phyloP scores from a whole-genome alignment of 2,329 filamentous ascomycete species.

The Epichloe aotearoae region DNA sequence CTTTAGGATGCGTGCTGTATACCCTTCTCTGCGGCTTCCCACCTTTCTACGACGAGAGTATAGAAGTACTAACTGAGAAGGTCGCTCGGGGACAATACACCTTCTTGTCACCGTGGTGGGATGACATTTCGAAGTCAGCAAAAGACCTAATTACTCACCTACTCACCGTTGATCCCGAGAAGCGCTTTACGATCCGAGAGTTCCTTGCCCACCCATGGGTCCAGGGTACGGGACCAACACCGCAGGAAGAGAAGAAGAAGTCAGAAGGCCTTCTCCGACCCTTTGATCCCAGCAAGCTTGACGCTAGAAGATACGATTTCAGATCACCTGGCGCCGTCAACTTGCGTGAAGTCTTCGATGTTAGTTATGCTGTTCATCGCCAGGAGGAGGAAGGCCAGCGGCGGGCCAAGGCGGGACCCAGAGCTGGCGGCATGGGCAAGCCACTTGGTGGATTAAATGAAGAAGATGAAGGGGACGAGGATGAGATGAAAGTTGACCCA shows the following conservation, averaged over 20 bases:
- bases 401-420: constrained; percentile 68
- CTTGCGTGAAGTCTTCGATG: constrained; percentile 91
- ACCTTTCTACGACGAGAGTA: constrained; percentile 96
- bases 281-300: constrained; percentile 42
- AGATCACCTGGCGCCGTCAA: constrained; percentile 91
- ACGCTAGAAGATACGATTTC: constrained; percentile 72
- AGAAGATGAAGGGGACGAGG: constrained; percentile 44
- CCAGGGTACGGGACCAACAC: constrained; percentile 45
- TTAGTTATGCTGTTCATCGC: constrained; percentile 92
- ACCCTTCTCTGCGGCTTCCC: constrained; percentile 95
- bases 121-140: constrained; percentile 89
- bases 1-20: constrained; percentile 89
- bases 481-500: constrained; percentile 50
- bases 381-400: constrained; percentile 94
- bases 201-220: constrained; percentile 97
- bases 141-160: constrained; percentile 91
- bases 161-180: constrained; percentile 85
- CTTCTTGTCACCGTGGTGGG: constrained; percentile 98
- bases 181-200: constrained; percentile 84
- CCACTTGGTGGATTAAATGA: constrained; percentile 54
- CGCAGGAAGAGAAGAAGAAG: constrained; percentile 45
- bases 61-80: constrained; percentile 93
- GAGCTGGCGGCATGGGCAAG: constrained; percentile 48
- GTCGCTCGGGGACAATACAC: constrained; percentile 94
- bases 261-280: constrained; percentile 32